Conservation (phyloP, 2,329 filamentous ascomycete species). For the Cladosporium sp. region DNA sequence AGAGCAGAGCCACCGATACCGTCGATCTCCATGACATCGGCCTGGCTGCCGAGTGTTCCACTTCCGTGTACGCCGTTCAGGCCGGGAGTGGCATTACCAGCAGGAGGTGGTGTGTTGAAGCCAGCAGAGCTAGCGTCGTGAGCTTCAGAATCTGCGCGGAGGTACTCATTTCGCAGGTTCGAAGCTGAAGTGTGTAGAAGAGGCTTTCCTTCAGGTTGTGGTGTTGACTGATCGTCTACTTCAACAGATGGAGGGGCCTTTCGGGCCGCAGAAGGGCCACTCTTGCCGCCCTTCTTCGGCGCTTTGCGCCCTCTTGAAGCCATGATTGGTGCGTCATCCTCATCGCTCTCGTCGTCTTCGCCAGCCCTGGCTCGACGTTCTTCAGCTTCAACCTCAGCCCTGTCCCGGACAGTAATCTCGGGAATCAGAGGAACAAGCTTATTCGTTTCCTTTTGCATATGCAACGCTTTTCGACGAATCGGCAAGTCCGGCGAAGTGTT, state of each 20-base stretch:
- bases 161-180: slow-evolving; percentile 49
- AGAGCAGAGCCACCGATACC: slow-evolving; percentile 62
- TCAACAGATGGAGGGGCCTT: slow-evolving; percentile 50
- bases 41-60: slow-evolving; percentile 61
- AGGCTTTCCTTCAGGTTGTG: slow-evolving; percentile 70
- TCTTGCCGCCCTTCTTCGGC: slow-evolving; percentile 72
- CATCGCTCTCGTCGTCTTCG: slow-evolving; percentile 88
- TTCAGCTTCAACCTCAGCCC: slow-evolving; percentile 78
- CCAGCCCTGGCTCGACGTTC: slow-evolving; percentile 74
- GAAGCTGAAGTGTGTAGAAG: slow-evolving; percentile 46
- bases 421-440: slow-evolving; percentile 94
- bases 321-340: slow-evolving; percentile 76
- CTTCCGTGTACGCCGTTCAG: slow-evolving; percentile 64
- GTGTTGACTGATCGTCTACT: slow-evolving; percentile 66
- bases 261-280: slow-evolving; percentile 31
- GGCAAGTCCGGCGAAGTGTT: slow-evolving; percentile 87
- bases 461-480: slow-evolving; percentile 84
- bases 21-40: slow-evolving; percentile 84
- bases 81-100: slow-evolving; percentile 70
- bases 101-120: slow-evolving; percentile 70
- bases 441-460: slow-evolving; percentile 96
- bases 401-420: slow-evolving; percentile 82
- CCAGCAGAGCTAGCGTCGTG: slow-evolving; percentile 74
- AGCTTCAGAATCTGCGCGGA: slow-evolving; percentile 68
- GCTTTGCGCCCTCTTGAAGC: slow-evolving; percentile 90